Base-by-base conservation (phyloP, 805 yeast species). In the Wickerhamiella australiensis region DNA sequence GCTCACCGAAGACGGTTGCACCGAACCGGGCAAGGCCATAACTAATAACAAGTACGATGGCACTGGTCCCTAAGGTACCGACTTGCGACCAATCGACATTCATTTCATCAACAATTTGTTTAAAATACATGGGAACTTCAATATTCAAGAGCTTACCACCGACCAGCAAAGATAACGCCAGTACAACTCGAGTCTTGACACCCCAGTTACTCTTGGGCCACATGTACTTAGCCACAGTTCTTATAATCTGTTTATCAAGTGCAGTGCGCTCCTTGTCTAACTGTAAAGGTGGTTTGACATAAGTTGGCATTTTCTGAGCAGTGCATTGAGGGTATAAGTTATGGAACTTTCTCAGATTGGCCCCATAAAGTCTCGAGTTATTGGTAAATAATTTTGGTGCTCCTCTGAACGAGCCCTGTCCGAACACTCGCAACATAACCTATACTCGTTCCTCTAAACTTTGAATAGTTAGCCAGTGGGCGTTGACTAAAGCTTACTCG, bases 11-110 rank as follows among this genome's bases (percentile, higher is more conserved):
- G 13, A 92, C 66, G 1, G 90, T 95, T 3, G 97, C 82, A 26
- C 97, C 96, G 61, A 92, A 86, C 52, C 98, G 71, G 0, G 97
- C 94, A 15, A 84, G 79, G 50, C 98, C 98, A 62, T 92, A 92
- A 0, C 94, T 94, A 18, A 92, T 56, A 31, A 92, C 79, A 53
- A 79, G 64, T 13, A 45, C 49, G 7, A 40, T 13, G 2, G 46
- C 45, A 1, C 79, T 68, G 2, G 81, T 74, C 4, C 85, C 82
- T 35, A 83, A 80, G 2, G 79, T 69, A 0, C 84, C 72, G 1
- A 87, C 73, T 15, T 71, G 66, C 5, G 70, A 68, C 94, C 95
- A 85, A 58, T 87, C 95, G 22, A 88, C 74, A 61, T 90, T 92
- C 96, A 90, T 88, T 11, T 79, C 77, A 67, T 92, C 97, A 42